These are phyloP conservation scores for Brassica napus DNA, from an alignment of 345 rosid genomes.

Conservation along the genomic window DNA sequence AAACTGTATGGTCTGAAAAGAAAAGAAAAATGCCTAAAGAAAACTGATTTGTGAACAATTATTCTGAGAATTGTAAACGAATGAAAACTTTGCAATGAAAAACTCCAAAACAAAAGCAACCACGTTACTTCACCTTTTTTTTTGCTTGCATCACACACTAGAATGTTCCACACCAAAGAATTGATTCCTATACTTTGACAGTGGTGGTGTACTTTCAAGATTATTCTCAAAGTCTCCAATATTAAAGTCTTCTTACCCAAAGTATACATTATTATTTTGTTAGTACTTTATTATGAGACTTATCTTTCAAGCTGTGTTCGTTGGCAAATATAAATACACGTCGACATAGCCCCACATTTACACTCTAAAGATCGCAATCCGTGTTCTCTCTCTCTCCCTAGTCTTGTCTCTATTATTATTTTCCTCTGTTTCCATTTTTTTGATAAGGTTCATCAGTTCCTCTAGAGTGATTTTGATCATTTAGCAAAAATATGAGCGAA, in stretches of 20 bases:
- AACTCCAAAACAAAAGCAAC: constrained; percentile 11
- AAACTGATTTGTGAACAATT: background rate
- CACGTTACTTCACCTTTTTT: background rate
- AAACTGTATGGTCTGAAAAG: background rate
- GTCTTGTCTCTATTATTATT: too few species aligned
- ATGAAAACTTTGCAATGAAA: background rate
- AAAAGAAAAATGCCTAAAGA: background rate
- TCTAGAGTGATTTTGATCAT: background rate
- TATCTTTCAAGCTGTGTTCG: constrained; percentile 9
- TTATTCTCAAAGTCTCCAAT: constrained; percentile 7
- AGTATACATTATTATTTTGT: background rate
- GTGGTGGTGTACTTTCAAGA: constrained; percentile 13
- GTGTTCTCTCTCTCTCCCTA: background rate
- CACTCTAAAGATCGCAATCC: background rate
- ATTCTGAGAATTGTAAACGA: background rate
- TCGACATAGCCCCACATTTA: background rate
- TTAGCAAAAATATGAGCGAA: constrained; percentile 36
- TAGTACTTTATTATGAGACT: background rate
- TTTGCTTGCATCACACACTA: background rate
- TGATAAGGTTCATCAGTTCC: background rate
- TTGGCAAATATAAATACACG: constrained; percentile 33
- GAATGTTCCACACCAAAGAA: constrained; percentile 23
- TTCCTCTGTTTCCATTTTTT: background rate
- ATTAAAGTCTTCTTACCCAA: background rate
- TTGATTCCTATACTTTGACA: background rate